These are phyloP conservation scores for Exophiala viscosa DNA, from an alignment of 2,329 filamentous ascomycete genomes.

Conservation along the genomic window DNA sequence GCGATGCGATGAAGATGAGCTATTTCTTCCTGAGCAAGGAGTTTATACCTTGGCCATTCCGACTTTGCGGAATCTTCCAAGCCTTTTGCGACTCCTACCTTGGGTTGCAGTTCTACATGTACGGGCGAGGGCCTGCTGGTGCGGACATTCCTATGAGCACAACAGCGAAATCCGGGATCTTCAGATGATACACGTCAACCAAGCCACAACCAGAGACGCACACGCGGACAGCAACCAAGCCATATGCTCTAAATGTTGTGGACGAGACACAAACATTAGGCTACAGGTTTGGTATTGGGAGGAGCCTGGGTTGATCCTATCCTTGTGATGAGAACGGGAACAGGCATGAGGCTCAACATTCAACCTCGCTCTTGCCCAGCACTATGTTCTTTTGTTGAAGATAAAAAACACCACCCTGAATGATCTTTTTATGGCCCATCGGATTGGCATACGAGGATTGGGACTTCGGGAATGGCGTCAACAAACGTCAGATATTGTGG, in stretches of 20 bases:
- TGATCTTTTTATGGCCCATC: too few relatives aligned
- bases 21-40: constrained; percentile 47
- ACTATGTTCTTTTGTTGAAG: neutral
- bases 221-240: too few relatives aligned
- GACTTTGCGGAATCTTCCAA: constrained; percentile 48
- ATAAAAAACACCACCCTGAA: too few relatives aligned
- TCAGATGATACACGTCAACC: constrained; percentile 11
- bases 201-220: neutral
- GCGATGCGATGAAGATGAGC: constrained; percentile 50
- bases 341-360: constrained; percentile 17
- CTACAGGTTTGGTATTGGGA: neutral
- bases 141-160: constrained; percentile 18
- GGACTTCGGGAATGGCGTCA: neutral
- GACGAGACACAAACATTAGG: too few relatives aligned
- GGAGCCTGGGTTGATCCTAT: neutral
- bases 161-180: constrained; percentile 14
- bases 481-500: neutral
- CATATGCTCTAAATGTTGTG: too few relatives aligned
- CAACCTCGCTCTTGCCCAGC: constrained; percentile 8
- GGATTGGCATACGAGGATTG: too few relatives aligned
- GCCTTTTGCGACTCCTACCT: constrained; percentile 46
- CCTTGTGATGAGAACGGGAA: neutral
- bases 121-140: constrained; percentile 32
- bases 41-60: constrained; percentile 47
- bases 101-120: constrained; percentile 48